Evolutionary conservation across 2,329 filamentous ascomycete species (phyloP), one percentile per base, ranked within the genome.

Genomic region (Botrytis fragariae): DNA sequence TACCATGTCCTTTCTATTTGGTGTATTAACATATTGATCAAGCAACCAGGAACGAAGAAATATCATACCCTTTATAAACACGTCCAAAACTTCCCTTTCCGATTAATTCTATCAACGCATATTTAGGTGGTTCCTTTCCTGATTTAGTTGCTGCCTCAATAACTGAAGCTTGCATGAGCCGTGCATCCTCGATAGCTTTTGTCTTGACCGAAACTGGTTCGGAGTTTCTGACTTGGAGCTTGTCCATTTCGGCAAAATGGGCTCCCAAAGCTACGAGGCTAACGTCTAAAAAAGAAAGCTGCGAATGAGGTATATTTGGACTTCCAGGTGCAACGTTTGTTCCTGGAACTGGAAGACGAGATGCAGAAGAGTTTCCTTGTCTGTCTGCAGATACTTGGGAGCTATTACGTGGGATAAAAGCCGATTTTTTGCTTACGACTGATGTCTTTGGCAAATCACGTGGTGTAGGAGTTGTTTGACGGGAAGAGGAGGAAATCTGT

Each of bases 11-110:
- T 76, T 77, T 37, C 80, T 82, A 72, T 73, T 70, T 70, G 32
- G 20, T 4, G n/a, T 16, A 22, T 73, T 54, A 73, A n/a, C 22
- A 57, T 14, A 57, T n/a, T 25, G 16, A 6, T 1, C n/a, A 32
- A 25, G 32, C 29, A 22, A 63, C 14, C 14, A 39, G 20, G 14
- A 44, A 37, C 18, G 16, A n/a, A 57, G 18, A 29, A 29, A 29
- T 44, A 35, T 77, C 77, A 75, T 77, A 80, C 80, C 76, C 90
- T 81, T 92, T 93, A 83, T 92, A 94, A 25, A 94, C 92, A 51
- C 91, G 87, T 2, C 92, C 92, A 79, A 91, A 93, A 74, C 88
- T 90, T 61, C 92, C 92, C 80, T 93, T 93, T 72, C 92, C 92
- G 77, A 93, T 93, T 72, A 93, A 84, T 81, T 93, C 91, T 20